Evolutionary conservation across 1,284 basidiomycete genomes (phyloP), one percentile per base, ranked within the genome.

Genomic region (Agaricales sp.): DNA sequence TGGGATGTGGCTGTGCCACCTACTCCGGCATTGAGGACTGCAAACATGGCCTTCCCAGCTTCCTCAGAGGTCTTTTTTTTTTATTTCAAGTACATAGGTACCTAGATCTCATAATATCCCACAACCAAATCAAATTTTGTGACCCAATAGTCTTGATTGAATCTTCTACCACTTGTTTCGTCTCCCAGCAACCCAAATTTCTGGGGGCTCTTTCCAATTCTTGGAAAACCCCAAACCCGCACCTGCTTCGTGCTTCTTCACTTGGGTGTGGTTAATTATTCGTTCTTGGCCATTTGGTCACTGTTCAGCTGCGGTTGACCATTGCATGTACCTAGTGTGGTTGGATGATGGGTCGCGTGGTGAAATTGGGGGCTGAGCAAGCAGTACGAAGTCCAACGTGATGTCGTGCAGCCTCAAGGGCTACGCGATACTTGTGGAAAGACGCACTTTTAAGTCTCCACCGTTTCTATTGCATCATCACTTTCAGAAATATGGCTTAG

Each of bases 301-400:
- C 82, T n/a, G n/a, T n/a, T n/a, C n/a, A n/a, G n/a, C n/a, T n/a
- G n/a, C n/a, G n/a, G n/a, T 87, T 87, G 82, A 87, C 81, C 80
- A 43, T 11, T 43, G 13, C 20, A 21, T 86, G 85, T 82, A 85
- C 81, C 77, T 71, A 66, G 72, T n/a, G 67, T 66, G 80, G 84
- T 80, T 84, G 83, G 83, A 77, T 83, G 79, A 80, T 82, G 73
- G 77, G 80, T 68, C 73, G 77, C 71, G 83, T 70, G 86, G 87
- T 89, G 87, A 90, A 89, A 89, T 82, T 87, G 87, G 87, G 84
- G 85, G 85, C 85, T 79, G 86, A 88, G 84, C 85, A 86, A 87
- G 82, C 79, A 87, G 86, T 85, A 84, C 80, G 79, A 76, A 77
- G 77, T 76, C 63, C 51, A 47, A 68, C 61, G 63, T 62, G 66